These are phyloP conservation scores for Colletotrichum paranaense DNA, from an alignment of 2,329 filamentous ascomycete genomes.

Conservation along the genomic window DNA sequence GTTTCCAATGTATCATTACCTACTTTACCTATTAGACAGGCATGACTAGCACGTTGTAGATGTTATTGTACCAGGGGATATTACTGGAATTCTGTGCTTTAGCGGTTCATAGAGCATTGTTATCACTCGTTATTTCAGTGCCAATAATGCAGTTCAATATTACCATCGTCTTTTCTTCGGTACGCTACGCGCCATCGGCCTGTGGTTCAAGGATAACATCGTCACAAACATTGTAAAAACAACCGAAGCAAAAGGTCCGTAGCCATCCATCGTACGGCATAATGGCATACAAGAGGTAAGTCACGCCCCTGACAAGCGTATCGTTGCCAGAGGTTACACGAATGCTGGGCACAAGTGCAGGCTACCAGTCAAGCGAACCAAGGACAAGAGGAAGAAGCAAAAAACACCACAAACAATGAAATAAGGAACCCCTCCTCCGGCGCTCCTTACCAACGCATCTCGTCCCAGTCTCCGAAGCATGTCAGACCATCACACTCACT, in stretches of 20 bases:
- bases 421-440: not conserved
- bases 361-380: not conserved
- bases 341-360: not conserved
- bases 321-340: not conserved
- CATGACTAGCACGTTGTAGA: not conserved
- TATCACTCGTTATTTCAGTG: not conserved
- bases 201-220: not conserved
- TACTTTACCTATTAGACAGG: not conserved
- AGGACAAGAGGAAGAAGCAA: not conserved
- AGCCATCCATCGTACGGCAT: not conserved
- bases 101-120: not conserved
- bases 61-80: not conserved
- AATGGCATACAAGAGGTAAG: no score
- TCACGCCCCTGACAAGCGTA: not conserved
- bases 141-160: not conserved
- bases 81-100: not conserved
- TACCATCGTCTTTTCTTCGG: not conserved
- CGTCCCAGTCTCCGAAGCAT: not conserved
- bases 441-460: not conserved
- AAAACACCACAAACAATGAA: not conserved
- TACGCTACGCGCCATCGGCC: not conserved
- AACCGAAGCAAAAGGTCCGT: not conserved
- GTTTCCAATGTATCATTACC: constrained; percentile 11
- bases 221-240: not conserved
- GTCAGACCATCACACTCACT: no score